Evolutionary conservation across 805 yeast genomes (phyloP), one percentile per base, ranked within the genome.

Genomic region (Jamesozyma lodderae): DNA sequence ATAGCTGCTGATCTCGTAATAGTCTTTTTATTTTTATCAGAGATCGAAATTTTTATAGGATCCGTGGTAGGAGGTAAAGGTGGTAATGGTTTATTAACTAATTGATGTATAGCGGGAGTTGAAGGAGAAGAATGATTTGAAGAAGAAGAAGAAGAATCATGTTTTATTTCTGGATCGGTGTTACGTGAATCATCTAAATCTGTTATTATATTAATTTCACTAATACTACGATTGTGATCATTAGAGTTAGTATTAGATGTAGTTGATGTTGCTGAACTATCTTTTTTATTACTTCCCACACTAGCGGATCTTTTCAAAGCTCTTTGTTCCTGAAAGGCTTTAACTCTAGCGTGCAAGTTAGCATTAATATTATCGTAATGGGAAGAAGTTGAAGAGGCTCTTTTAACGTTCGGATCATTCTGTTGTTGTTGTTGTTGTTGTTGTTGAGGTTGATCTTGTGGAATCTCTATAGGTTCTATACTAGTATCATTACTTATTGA

Each of bases 251-350:
- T 34, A 27, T 19, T 19, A 28, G 13, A 19, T 2, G 21, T 26
- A 14, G 14, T 13, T 19, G 21, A 5, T 15, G 11, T 23, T 13
- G 20, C 16, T 8, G n/a, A 5, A 24, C 20, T 23, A 10, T 33
- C 21, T 10, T 22, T 10, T 30, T 43, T 43, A 34, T 46, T 45
- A 24, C 53, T 43, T 17, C 56, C 54, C 6, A 55, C 52, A 49
- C 63, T 54, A 29, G 62, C 53, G 6, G 65, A 53, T 29, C 67
- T 48, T 36, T 65, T 63, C 35, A 64, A 62, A 41, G 76, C 78
- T 48, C 96, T 72, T 52, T 81, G 77, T 46, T 84, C 86, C 59
- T 87, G 96, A 51, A 88, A 83, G 0, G 95, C 95, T 57, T 82
- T 64, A 26, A 88, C 70, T 45, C 92, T 69, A 1, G 95, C 96